Percentiles rank a stretch among this genome's conserved stretches.
These are phyloP conservation scores for Xylariaceae sp. DNA, from an alignment of 2,329 filamentous ascomycete genomes.

Conservation along the genomic window DNA sequence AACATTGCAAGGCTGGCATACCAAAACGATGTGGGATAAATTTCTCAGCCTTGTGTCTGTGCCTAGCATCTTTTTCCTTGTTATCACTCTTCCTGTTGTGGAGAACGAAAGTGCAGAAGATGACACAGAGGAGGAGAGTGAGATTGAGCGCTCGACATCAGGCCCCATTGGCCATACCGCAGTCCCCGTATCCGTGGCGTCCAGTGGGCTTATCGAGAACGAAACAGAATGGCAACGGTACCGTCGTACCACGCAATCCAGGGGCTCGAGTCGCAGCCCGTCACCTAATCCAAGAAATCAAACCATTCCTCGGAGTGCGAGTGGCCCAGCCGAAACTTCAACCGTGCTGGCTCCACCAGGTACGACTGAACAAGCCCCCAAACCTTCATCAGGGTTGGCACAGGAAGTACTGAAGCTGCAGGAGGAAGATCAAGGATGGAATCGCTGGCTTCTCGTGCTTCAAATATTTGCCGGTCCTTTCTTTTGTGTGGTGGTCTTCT, in stretches of 20 bases:
- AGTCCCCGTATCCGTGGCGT: slow-evolving; percentile 35
- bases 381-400: slow-evolving; percentile 25
- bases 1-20: slow-evolving; percentile 74
- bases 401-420: slow-evolving; percentile 24
- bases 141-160: slow-evolving; percentile 29
- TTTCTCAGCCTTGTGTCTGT: slow-evolving; percentile 76
- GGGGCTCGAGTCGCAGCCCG: slow-evolving; percentile 25
- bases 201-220: slow-evolving; percentile 30
- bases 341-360: slow-evolving; percentile 8
- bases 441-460: slow-evolving; percentile 80
- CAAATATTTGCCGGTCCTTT: slow-evolving; percentile 85
- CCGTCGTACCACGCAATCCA: slow-evolving; percentile 43
- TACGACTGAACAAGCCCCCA: slow-evolving; percentile 18
- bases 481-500: slow-evolving; percentile 74
- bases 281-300: slow-evolving; percentile 32
- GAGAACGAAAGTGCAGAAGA: slow-evolving; percentile 62
- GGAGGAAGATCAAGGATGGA: slow-evolving; percentile 63
- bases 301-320: slow-evolving; percentile 14
- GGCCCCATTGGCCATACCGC: slow-evolving; percentile 30
- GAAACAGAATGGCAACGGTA: slow-evolving; percentile 60
- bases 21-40: slow-evolving; percentile 82
- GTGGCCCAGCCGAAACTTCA: slow-evolving; percentile 9
- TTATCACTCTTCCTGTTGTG: slow-evolving; percentile 86
- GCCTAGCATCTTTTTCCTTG: slow-evolving; percentile 86
- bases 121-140: slow-evolving; percentile 36